A percentile compares a stretch with the other conserved stretches of the same genome.
These are phyloP conservation scores for Pseudocercospora fijiensis DNA, from an alignment of 2,329 filamentous ascomycete genomes.

Conservation along the genomic window DNA sequence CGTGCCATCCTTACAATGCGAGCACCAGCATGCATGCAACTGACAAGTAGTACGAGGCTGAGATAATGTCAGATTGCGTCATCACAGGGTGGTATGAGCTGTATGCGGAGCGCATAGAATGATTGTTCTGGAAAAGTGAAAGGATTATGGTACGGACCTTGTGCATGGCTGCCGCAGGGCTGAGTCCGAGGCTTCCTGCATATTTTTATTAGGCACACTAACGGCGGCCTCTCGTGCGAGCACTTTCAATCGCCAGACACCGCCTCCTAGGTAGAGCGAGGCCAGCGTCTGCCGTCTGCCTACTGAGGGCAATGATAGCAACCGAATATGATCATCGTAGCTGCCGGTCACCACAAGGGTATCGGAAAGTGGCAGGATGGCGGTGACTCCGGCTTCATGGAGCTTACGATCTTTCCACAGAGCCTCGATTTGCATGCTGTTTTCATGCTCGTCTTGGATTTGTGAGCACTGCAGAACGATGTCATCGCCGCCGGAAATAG, in stretches of 20 bases:
- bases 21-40: constrained; percentile 89
- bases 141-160: constrained; percentile 18
- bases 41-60: constrained; percentile 65
- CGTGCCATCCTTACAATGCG: constrained; percentile 57
- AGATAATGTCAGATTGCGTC: constrained; percentile 23
- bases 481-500: constrained; percentile 75
- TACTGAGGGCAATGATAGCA: constrained; percentile 52
- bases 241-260: constrained; percentile 82
- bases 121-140: constrained; percentile 7
- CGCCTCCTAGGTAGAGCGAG: constrained; percentile 68
- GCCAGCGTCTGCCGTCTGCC: constrained; percentile 56
- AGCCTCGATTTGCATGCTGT: background rate
- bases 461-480: constrained; percentile 53
- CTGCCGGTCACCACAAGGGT: constrained; percentile 77
- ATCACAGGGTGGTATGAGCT: background rate
- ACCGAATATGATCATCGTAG: constrained; percentile 81
- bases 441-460: constrained; percentile 6
- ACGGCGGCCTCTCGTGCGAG: constrained; percentile 40
- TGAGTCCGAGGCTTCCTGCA: constrained; percentile 15
- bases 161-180: constrained; percentile 5
- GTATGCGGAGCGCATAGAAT: constrained; percentile 3
- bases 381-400: constrained; percentile 82
- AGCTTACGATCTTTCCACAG: constrained; percentile 55
- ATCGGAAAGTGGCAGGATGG: constrained; percentile 70
- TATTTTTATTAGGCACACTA: background rate